Evolutionary conservation across 148 eudicot species (phyloP), one percentile per base, ranked within the genome.

Genomic region (Chenopodium album): DNA sequence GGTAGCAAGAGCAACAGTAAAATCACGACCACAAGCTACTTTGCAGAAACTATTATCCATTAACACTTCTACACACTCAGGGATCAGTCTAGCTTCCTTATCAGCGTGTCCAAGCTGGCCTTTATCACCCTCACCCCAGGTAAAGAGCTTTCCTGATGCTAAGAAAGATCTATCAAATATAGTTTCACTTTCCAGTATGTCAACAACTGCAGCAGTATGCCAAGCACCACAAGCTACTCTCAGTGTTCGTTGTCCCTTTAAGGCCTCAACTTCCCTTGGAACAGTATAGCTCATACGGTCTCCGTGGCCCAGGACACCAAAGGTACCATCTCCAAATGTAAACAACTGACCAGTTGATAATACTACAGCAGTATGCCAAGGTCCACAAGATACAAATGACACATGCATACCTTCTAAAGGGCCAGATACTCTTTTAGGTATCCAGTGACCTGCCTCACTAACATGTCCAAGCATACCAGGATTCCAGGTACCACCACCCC

Each of bases 241-340:
- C 68, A 88, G 28, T 3, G 95, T 86, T 44, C 88, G 82, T 48
- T 87, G 59, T 75, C 95, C 99, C 83, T 75, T 87, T 68, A 95
- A 84, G 60, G 87, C 77, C 77, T 91, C 92, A 78, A 95, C 99
- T 89, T 92, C 91, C 76, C 90, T 89, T 19, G 99, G 99, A 71
- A 77, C 70, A 78, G 79, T 66, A 54, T 77, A 80, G 83, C 94
- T 88, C 41, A 77, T 65, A 73, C 85, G 90, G 83, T 92, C 94
- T 60, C 99, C 98, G 46, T 93, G 99, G 26, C 99, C 99, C 48
- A 95, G 80, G 62, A 89, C 98, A 64, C 99, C 99, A 77, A 95
- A 95, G 79, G 93, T 94, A 32, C 99, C 99, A 83, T 93, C 99
- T 62, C 99, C 99, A 88, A 93, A 95, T 9, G 99, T 93, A 83